A percentile compares a stretch with the other conserved stretches of the same genome.
These are phyloP conservation scores for Arabidopsis lyrata DNA, from an alignment of 441 rosid species.

Conservation along the genomic window DNA sequence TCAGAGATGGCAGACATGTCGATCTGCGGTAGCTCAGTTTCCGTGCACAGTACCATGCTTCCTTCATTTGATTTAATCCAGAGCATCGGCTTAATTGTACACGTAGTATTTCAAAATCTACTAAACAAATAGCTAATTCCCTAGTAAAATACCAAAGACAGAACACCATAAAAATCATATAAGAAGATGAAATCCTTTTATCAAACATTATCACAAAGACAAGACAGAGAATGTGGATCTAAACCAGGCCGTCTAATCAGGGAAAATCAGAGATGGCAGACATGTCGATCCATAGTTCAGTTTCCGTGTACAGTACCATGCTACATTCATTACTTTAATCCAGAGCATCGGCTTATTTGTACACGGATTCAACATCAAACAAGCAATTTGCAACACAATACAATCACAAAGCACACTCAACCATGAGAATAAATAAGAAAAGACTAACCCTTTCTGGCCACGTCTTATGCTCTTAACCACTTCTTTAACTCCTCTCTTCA, in stretches of 20 bases:
- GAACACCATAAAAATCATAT: not conserved
- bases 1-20: constrained; percentile 64
- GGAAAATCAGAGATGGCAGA: constrained; percentile 23
- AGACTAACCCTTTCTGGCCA: constrained; percentile 82
- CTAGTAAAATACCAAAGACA: not conserved
- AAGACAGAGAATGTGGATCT: constrained; percentile 40
- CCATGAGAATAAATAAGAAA: not conserved
- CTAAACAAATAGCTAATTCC: not conserved
- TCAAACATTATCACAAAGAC: not conserved
- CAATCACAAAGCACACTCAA: not conserved
- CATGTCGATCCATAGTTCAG: constrained; percentile 17
- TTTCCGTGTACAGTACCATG: constrained; percentile 68
- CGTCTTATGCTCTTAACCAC: constrained; percentile 93
- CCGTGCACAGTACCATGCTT: constrained; percentile 73
- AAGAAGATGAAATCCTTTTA: not conserved
- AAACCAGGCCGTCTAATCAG: constrained; percentile 64
- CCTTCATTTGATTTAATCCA: constrained; percentile 48
- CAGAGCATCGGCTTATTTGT: constrained; percentile 80
- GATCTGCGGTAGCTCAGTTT: constrained; percentile 50
- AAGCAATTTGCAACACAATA: not conserved
- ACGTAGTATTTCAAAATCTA: constrained; percentile 24
- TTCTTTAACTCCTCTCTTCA: constrained; percentile 98
- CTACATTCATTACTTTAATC: constrained; percentile 48
- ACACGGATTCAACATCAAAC: constrained; percentile 36
- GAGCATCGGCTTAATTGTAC: constrained; percentile 73